These are phyloP conservation scores for Venustampulla echinocandica DNA, from an alignment of 495 filamentous ascomycete species.

Conservation along the genomic window DNA sequence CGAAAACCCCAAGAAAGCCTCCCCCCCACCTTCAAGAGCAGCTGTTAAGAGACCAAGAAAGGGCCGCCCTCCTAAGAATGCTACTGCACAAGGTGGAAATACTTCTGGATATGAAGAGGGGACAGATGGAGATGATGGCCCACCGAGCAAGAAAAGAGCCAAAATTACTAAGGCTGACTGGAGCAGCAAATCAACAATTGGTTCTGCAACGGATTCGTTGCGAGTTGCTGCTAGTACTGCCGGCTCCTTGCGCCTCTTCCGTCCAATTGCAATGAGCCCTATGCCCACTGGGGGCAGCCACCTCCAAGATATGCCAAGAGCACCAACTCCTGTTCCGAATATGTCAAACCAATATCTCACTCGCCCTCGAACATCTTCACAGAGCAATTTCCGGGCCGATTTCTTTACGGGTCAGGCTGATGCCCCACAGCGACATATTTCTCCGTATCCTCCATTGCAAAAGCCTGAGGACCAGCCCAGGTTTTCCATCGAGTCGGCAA, in stretches of 20 bases:
- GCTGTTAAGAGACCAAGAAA: slow-evolving; percentile 33
- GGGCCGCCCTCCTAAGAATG: slow-evolving; percentile 38
- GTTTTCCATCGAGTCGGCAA: slow-evolving; percentile 31
- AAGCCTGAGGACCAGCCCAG: slow-evolving; percentile 15
- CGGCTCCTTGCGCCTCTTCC: slow-evolving; percentile 76
- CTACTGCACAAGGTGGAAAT: slow-evolving; percentile 35
- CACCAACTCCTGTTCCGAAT: slow-evolving; percentile 70
- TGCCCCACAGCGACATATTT: slow-evolving; percentile 29
- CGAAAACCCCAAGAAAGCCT: slow-evolving; percentile 16
- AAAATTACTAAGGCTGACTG: slow-evolving; percentile 61
- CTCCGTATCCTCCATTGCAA: slow-evolving; percentile 33
- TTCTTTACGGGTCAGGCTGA: slow-evolving; percentile 10
- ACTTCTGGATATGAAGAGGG: slow-evolving; percentile 61
- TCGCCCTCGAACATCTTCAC: slow-evolving; percentile 18
- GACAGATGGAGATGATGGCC: slow-evolving; percentile 57
- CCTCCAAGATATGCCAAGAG: slow-evolving; percentile 68
- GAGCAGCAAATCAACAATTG: slow-evolving; percentile 59
- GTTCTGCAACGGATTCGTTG: slow-evolving; percentile 65
- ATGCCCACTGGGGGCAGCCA: slow-evolving; percentile 35
- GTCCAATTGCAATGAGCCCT: slow-evolving; percentile 54
- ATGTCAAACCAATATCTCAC: slow-evolving; percentile 23
- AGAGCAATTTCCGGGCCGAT: slow-evolving; percentile 14
- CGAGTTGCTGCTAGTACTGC: slow-evolving; percentile 80
- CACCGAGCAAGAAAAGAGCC: slow-evolving; percentile 60
- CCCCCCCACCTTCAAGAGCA: slow-evolving; percentile 34